Evolutionary conservation across 2,329 filamentous ascomycete species (phyloP).

Genomic region (Periconia macrospinosa): DNA sequence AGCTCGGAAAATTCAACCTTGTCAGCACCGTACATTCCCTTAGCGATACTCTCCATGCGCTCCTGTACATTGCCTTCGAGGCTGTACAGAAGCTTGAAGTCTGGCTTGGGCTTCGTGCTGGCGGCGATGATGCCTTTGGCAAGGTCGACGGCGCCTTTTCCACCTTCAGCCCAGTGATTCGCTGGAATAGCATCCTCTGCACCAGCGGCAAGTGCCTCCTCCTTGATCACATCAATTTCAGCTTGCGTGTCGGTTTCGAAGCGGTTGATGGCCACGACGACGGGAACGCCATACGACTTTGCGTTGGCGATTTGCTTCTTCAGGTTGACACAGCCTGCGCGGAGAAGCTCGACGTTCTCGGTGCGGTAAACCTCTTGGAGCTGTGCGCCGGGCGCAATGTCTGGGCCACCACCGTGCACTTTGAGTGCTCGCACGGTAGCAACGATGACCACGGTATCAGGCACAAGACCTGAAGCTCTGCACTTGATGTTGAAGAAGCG

Average conservation of each 20-base stretch:
- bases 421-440: constrained; percentile 95
- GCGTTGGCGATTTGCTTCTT: constrained; percentile 95
- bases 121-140: constrained; percentile 85
- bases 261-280: constrained; percentile 96
- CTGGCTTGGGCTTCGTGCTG: constrained; percentile 71
- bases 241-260: constrained; percentile 93
- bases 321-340: constrained; percentile 88
- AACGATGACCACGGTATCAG: constrained; percentile 92
- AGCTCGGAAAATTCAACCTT: constrained; percentile 91
- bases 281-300: constrained; percentile 83
- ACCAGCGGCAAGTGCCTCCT: constrained; percentile 88
- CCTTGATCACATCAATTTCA: constrained; percentile 84
- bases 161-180: constrained; percentile 97
- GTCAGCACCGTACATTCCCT: constrained; percentile 91
- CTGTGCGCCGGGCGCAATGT: constrained; percentile 82
- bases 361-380: constrained; percentile 87
- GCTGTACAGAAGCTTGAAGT: constrained; percentile 85
- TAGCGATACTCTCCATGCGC: constrained; percentile 87
- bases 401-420: constrained; percentile 94
- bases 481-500: constrained; percentile 99
- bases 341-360: constrained; percentile 90
- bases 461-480: constrained; percentile 86
- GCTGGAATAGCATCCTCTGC: constrained; percentile 91
- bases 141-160: constrained; percentile 84
- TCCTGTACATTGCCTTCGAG: constrained; percentile 77